Conservation (phyloP, 768 basidiomycete species). For the Mrakia blollopis region DNA sequence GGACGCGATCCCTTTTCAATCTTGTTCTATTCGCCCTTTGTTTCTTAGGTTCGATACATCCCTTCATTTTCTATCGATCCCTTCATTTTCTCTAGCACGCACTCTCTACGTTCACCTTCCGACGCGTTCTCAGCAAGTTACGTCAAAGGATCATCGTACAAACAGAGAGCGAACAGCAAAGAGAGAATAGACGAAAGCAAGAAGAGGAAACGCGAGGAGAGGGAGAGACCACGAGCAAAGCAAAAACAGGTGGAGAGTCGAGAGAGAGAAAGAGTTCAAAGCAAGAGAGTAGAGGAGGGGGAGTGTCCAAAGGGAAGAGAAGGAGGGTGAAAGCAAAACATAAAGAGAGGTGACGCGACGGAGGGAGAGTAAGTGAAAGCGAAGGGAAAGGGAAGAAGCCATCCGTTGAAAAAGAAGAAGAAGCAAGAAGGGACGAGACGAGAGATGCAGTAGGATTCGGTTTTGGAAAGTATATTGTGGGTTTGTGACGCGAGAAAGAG, state of each 20-base stretch:
- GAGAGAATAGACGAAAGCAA: too few species aligned
- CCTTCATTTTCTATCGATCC: too few species aligned
- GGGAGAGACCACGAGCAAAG: not conserved
- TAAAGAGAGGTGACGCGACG: not conserved
- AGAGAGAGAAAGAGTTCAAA: not conserved
- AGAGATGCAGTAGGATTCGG: too few species aligned
- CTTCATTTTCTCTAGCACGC: too few species aligned
- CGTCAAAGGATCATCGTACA: not conserved
- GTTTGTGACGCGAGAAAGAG: not conserved
- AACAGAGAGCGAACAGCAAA: not conserved
- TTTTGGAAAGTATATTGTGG: too few species aligned
- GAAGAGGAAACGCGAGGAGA: not conserved
- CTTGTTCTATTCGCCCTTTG: not conserved
- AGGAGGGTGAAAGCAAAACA: not conserved
- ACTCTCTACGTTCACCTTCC: not conserved
- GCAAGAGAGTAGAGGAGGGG: not conserved
- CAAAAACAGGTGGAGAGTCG: not conserved
- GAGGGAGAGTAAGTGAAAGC: not conserved
- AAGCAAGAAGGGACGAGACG: not conserved
- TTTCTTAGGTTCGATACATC: too few species aligned
- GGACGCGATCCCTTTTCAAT: too few species aligned
- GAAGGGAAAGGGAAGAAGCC: not conserved
- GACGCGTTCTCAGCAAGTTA: too few species aligned
- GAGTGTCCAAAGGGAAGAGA: not conserved
- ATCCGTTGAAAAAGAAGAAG: not conserved